A percentile compares a stretch with the other conserved stretches of the same genome.
These are phyloP conservation scores for Fraxinus paxiana DNA, from an alignment of 305 asterid genomes.

Conservation along the genomic window DNA sequence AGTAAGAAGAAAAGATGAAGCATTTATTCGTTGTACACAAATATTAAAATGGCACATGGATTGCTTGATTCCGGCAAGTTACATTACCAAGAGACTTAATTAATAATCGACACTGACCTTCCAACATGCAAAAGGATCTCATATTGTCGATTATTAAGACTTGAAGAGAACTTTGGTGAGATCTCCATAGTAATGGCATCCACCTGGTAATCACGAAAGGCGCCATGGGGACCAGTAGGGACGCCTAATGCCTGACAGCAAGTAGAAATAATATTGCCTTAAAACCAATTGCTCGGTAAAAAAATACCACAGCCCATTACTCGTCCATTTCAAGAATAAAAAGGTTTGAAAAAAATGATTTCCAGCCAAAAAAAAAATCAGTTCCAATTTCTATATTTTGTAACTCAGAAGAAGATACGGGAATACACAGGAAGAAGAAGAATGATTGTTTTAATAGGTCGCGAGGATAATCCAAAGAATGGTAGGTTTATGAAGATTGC, in stretches of 20 bases:
- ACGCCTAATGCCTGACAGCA: slow-evolving; percentile 74
- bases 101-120: slow-evolving; percentile 46
- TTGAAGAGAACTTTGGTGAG: slow-evolving; percentile 50
- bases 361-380: not conserved
- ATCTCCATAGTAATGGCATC: slow-evolving; percentile 88
- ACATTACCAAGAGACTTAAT: not conserved
- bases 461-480: slow-evolving; percentile 8
- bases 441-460: not conserved
- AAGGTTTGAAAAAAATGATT: not conserved
- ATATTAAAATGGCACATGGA: not conserved
- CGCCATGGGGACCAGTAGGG: slow-evolving; percentile 96
- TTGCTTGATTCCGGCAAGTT: slow-evolving; percentile 13
- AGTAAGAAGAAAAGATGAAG: not conserved
- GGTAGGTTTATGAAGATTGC: slow-evolving; percentile 3
- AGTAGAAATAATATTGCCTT: not conserved
- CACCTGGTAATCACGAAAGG: slow-evolving; percentile 94
- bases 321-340: slow-evolving; percentile 9
- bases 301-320: not conserved
- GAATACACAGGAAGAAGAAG: not conserved
- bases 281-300: not conserved
- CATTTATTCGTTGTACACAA: not conserved
- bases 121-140: slow-evolving; percentile 71
- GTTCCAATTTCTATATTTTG: not conserved
- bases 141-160: slow-evolving; percentile 37
- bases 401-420: not conserved